These are phyloP conservation scores for Aureobasidium leucospermi DNA, from an alignment of 2,329 filamentous ascomycete genomes.

Conservation along the genomic window DNA sequence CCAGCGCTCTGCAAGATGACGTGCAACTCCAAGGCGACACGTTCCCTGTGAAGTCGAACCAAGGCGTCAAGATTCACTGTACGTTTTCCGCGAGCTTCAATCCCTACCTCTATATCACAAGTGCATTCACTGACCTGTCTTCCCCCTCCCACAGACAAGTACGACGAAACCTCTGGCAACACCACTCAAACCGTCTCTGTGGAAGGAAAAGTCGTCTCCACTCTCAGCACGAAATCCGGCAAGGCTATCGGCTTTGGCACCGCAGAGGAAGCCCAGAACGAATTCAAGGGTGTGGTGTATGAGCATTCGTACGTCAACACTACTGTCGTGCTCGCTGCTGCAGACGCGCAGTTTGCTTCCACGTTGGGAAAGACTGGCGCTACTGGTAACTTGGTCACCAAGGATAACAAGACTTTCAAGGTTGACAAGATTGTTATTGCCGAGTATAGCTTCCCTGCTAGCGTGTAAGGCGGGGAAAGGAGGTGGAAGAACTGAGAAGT, in stretches of 20 bases:
- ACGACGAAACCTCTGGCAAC: slow-evolving; percentile 32
- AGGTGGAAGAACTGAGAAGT: too few relatives aligned
- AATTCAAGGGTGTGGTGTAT: slow-evolving; percentile 35
- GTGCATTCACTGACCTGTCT: too few relatives aligned
- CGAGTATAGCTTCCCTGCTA: background rate
- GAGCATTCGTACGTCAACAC: slow-evolving; percentile 23
- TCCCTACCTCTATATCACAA: too few relatives aligned
- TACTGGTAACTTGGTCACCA: slow-evolving; percentile 8
- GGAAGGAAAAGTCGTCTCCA: slow-evolving; percentile 33
- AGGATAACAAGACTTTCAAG: slow-evolving; percentile 13
- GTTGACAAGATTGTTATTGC: slow-evolving; percentile 9
- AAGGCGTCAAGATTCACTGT: slow-evolving; percentile 6
- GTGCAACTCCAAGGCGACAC: slow-evolving; percentile 1
- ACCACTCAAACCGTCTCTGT: slow-evolving; percentile 36
- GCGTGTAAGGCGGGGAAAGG: background rate
- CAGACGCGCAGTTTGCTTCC: slow-evolving; percentile 30
- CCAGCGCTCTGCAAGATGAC: slow-evolving; percentile 10
- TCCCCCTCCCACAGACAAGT: slow-evolving; percentile 25
- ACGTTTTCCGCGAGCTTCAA: background rate
- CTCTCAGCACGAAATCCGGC: slow-evolving; percentile 37
- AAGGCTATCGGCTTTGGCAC: slow-evolving; percentile 32
- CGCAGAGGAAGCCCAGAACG: slow-evolving; percentile 37
- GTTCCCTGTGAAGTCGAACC: background rate
- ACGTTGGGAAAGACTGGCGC: slow-evolving; percentile 5
- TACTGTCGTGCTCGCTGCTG: slow-evolving; percentile 21